Base-by-base conservation (phyloP, 73 alveolate species). In the Stentor coeruleus region DNA sequence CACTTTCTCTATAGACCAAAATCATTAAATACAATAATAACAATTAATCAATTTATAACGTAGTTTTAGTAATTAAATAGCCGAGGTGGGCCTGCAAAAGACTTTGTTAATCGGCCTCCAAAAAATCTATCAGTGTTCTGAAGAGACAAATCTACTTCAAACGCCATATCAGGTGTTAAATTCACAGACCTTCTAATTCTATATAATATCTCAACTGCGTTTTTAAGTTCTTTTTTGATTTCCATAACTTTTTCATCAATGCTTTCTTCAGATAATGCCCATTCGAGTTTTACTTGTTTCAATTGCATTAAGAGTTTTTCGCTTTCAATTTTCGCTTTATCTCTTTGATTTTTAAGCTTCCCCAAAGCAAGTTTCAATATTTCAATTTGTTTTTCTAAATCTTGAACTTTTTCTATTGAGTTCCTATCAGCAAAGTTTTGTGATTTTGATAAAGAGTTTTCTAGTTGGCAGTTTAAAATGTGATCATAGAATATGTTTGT, bases 231-330 rank as follows among this genome's bases (percentile, higher is more conserved):
- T 33, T 31, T 31, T 31, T 20, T 66, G 33, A 66, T 28, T 33
- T 66, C 79, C 2, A 20, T 66, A 14, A 20, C 36, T 2, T 66
- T 66, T 20, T 66, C 40, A 2, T 66, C 37, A 20, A 15, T 28
- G n/a, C 33, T 66, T 33, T 66, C 79, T 33, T 66, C 79, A 66
- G 49, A 26, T 40, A 66, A 20, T 20, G 79, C 79, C n/a, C n/a
- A 31, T 31, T 66, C 37, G 20, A 66, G 37, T 66, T 66, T 66
- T 26, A 33, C n/a, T 66, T 66, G 40, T 66, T 66, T 66, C 1
- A 20, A 33, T 1, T 31, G 40, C 37, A 66, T 66, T 33, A 66
- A 20, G 33, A 66, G 79, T 66, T 66, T 66, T 2, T 66, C 79
- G 2, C 37, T 26, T 20, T 66, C 79, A 1, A 66, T 66, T 66